Evolutionary conservation across 768 basidiomycete species (phyloP), one percentile per base, ranked within the genome.

Genomic region (Leucosporidium scottii): DNA sequence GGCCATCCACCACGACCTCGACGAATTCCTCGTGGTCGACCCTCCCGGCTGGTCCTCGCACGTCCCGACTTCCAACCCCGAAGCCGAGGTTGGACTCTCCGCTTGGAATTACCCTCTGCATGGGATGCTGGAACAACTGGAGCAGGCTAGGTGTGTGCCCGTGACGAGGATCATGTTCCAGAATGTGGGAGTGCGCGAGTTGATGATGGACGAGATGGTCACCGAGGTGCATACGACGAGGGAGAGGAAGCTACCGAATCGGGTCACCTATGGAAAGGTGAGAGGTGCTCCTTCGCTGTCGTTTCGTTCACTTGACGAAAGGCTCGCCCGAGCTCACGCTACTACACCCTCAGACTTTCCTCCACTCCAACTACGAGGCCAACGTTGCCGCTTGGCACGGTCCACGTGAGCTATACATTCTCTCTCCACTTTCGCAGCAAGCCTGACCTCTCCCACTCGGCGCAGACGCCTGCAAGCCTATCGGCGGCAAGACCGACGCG

Each of bases 11-110:
- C 69, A 70, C 69, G 69, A 70, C 69, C 62, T 70, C 30, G 69
- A 70, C 69, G 69, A 70, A 39, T 70, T 70, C 59, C 61, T 70
- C 44, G 55, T 70, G 53, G 69, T 66, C 69, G 65, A 66, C 54
- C 61, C 69, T 4, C 65, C 69, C 0, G 69, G 69, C 12, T 70
- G 69, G 69, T 39, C 62, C 15, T 50, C 69, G 0, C 30, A 61
- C 5, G 5, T 64, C n/a, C 69, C 68, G 1, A 20, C 64, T 20
- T 59, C 27, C 3, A 10, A 57, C 53, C 28, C 44, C 59, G 51
- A 21, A 21, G 30, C 31, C 59, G 53, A 36, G 23, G 31, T 28
- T 0, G 2, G 65, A 61, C 27, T 44, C 39, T 44, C 39, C 2
- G 39, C 8, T 6, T 44, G 39, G 39, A 44, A 13, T 2, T 44